These are phyloP conservation scores for Pleurotus cornucopiae DNA, from an alignment of 768 basidiomycete species.

Conservation along the genomic window DNA sequence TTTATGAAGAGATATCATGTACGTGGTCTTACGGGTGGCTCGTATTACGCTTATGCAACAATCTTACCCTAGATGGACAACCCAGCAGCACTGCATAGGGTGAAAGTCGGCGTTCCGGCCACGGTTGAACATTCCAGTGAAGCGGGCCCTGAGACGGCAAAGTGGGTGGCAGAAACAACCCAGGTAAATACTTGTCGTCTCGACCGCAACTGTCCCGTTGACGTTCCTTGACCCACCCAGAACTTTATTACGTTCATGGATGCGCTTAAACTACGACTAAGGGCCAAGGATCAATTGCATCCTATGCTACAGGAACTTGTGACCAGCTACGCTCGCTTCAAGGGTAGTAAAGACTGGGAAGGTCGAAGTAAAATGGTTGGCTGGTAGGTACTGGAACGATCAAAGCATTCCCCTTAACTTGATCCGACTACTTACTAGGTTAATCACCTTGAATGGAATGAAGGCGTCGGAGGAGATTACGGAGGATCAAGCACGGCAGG, in stretches of 20 bases:
- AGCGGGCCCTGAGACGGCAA: slow-evolving; percentile 75
- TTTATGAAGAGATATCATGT: slow-evolving; percentile 91
- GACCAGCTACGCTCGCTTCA: slow-evolving; percentile 90
- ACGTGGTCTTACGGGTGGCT: slow-evolving; percentile 16
- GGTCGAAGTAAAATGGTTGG: slow-evolving; percentile 90
- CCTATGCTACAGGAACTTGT: slow-evolving; percentile 95
- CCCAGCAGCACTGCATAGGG: slow-evolving; percentile 85
- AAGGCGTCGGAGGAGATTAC: slow-evolving; percentile 94
- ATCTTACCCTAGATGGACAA: slow-evolving; percentile 69
- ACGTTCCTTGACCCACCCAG: slow-evolving; percentile 32
- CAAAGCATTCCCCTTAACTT: too few species aligned
- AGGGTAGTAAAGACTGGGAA: slow-evolving; percentile 94
- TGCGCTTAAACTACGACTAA: slow-evolving; percentile 83
- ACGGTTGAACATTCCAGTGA: slow-evolving; percentile 95
- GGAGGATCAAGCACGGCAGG: slow-evolving; percentile 93
- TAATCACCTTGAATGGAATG: slow-evolving; percentile 96
- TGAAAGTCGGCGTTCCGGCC: slow-evolving; percentile 91
- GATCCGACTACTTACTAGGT: slow-evolving; percentile 40
- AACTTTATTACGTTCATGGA: slow-evolving; percentile 99
- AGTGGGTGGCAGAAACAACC: slow-evolving; percentile 85
- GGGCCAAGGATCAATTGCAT: slow-evolving; percentile 96
- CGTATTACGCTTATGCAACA: too few species aligned
- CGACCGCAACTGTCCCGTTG: not conserved
- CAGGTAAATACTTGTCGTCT: slow-evolving; percentile 47
- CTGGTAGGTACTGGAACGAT: slow-evolving; percentile 54